Conservation (phyloP, 805 yeast genomes). For the Starmera amethionina region DNA sequence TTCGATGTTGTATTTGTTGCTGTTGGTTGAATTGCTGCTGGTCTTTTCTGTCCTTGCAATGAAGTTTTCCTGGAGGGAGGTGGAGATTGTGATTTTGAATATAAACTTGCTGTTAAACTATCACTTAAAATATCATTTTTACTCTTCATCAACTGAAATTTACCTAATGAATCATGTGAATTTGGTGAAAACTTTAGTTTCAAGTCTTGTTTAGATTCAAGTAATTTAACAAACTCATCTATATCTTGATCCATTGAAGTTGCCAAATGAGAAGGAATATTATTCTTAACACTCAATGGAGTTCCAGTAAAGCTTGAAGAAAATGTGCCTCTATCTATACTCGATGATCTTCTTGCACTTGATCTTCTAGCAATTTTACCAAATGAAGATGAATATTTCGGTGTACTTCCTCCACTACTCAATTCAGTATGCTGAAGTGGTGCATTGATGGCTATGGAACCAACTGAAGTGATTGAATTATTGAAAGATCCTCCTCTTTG, state of each 20-base stretch:
- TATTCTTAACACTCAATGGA: conserved; percentile 10
- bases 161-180: conserved; percentile 36
- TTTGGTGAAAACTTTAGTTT: conserved; percentile 22
- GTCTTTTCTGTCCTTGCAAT: conserved; percentile 1
- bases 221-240: conserved; percentile 59
- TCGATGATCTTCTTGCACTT: conserved; percentile 25
- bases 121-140: conserved; percentile 49
- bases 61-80: not conserved
- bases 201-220: conserved; percentile 54
- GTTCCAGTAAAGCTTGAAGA: conserved; percentile 20
- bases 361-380: conserved; percentile 55
- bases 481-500: conserved; percentile 27
- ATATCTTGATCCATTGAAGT: conserved; percentile 47
- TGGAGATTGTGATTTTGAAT: conserved; percentile 11
- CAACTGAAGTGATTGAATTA: conserved; percentile 11
- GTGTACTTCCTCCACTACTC: conserved; percentile 35
- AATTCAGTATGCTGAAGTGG: conserved; percentile 18
- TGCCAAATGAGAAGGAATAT: conserved; percentile 20
- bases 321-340: conserved; percentile 14
- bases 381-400: conserved; percentile 63
- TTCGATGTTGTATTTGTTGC: not conserved
- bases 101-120: conserved; percentile 41
- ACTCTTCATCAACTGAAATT: conserved; percentile 40
- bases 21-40: not conserved
- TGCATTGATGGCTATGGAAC: conserved; percentile 6